Conservation (phyloP, 2,329 filamentous ascomycete genomes). For the Curvularia verruculosa region DNA sequence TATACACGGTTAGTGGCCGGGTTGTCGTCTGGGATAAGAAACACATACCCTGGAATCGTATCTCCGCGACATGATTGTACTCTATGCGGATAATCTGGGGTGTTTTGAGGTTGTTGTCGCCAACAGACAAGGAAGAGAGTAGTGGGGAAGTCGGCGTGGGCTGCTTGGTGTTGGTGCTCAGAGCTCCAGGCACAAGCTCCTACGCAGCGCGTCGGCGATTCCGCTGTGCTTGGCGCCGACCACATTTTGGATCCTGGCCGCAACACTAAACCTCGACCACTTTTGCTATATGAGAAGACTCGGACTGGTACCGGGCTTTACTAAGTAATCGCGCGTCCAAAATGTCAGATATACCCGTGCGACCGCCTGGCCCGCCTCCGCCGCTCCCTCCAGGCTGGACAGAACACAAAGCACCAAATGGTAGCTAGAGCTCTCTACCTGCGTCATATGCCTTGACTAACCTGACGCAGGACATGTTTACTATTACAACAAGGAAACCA, state of each 20-base stretch:
- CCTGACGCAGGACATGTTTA: slow-evolving; percentile 72
- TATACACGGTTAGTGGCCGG: slow-evolving; percentile 31
- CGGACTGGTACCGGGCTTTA: not conserved
- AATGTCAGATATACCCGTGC: slow-evolving; percentile 41
- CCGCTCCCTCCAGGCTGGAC: slow-evolving; percentile 83
- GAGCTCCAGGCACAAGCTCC: slow-evolving; percentile 50
- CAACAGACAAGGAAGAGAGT: slow-evolving; percentile 21
- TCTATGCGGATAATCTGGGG: slow-evolving; percentile 11
- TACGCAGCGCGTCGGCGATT: slow-evolving; percentile 40
- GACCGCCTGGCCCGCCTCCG: slow-evolving; percentile 48
- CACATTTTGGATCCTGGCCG: slow-evolving; percentile 33
- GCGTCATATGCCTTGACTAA: slow-evolving; percentile 29
- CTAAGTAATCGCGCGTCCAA: not conserved
- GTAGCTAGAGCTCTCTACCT: slow-evolving; percentile 46
- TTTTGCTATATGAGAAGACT: slow-evolving; percentile 2
- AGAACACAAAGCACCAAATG: slow-evolving; percentile 87
- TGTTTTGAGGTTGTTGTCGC: slow-evolving; percentile 11
- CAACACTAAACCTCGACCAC: slow-evolving; percentile 20
- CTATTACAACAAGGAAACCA: slow-evolving; percentile 83
- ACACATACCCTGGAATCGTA: slow-evolving; percentile 90
- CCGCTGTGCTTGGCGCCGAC: slow-evolving; percentile 34
- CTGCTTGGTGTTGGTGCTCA: slow-evolving; percentile 34
- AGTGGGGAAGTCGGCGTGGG: slow-evolving; percentile 32
- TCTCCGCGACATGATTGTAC: slow-evolving; percentile 81
- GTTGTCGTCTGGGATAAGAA: slow-evolving; percentile 8